A percentile compares a stretch with the other conserved stretches of the same genome.
These are phyloP conservation scores for Alternaria novae-zelandiae DNA, from an alignment of 2,329 filamentous ascomycete species.

Conservation along the genomic window DNA sequence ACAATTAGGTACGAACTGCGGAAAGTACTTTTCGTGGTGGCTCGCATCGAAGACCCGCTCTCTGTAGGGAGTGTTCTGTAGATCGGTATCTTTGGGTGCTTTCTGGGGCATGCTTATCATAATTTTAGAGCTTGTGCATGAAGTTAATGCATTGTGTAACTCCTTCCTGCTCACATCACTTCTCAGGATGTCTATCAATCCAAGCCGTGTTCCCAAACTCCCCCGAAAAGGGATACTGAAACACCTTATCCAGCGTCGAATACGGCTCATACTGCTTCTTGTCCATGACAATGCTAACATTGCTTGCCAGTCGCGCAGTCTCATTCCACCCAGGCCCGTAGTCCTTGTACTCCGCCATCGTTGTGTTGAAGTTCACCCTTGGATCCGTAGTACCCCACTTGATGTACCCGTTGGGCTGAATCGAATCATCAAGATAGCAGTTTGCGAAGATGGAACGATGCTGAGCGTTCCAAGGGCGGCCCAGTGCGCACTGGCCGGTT, in stretches of 20 bases:
- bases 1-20: no score
- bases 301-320: constrained; percentile 51
- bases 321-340: constrained; percentile 62
- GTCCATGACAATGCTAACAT: constrained; percentile 57
- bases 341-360: constrained; percentile 63
- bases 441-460: constrained; percentile 65
- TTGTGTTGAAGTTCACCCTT: constrained; percentile 51
- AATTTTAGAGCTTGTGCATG: no score
- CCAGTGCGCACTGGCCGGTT: constrained; percentile 61
- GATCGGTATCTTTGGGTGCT: no score
- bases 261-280: constrained; percentile 40
- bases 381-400: constrained; percentile 56
- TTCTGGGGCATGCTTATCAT: no score
- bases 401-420: constrained; percentile 62
- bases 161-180: not conserved
- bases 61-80: no score
- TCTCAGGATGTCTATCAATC: constrained; percentile 51
- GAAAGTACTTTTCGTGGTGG: no score
- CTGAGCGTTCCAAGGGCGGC: constrained; percentile 66
- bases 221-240: constrained; percentile 47
- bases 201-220: constrained; percentile 55
- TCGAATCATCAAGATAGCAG: constrained; percentile 62
- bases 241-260: constrained; percentile 30
- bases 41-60: no score
- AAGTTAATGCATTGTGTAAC: no score